Evolutionary conservation across 345 rosid genomes (phyloP).

Genomic region (Salix dunnii): DNA sequence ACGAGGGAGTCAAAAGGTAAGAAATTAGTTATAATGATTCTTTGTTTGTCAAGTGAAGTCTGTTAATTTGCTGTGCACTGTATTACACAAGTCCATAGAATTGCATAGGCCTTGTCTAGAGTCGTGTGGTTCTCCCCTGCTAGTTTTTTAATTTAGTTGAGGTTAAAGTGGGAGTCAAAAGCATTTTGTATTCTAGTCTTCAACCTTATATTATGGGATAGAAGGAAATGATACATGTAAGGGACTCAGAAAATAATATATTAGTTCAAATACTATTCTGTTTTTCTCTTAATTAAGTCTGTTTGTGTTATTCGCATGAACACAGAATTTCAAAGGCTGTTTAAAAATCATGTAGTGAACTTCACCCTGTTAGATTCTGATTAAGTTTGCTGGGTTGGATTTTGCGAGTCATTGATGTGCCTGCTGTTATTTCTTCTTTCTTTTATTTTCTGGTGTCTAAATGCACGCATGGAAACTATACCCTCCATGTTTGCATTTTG

Average conservation of each 20-base stretch:
- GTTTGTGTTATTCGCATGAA: background rate
- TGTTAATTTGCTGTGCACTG: background rate
- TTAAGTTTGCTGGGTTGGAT: background rate
- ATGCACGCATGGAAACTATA: background rate
- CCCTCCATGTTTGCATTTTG: background rate
- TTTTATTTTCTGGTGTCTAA: background rate
- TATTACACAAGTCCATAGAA: background rate
- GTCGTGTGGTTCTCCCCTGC: background rate
- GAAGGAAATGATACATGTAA: background rate
- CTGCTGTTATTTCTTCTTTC: background rate
- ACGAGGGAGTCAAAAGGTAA: constrained; percentile 7
- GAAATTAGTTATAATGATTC: background rate
- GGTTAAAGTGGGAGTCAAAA: background rate
- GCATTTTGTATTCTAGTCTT: background rate
- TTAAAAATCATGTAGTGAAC: background rate
- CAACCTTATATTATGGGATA: background rate
- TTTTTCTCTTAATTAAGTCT: background rate
- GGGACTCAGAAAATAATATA: background rate
- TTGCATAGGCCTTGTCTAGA: background rate
- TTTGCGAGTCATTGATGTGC: background rate
- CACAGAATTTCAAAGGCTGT: background rate
- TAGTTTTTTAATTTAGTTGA: background rate
- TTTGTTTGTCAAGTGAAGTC: background rate
- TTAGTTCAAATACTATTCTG: background rate
- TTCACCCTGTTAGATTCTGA: background rate